Base-by-base conservation (phyloP, 78 protist genomes). In the Dictyostelium citrinum region DNA sequence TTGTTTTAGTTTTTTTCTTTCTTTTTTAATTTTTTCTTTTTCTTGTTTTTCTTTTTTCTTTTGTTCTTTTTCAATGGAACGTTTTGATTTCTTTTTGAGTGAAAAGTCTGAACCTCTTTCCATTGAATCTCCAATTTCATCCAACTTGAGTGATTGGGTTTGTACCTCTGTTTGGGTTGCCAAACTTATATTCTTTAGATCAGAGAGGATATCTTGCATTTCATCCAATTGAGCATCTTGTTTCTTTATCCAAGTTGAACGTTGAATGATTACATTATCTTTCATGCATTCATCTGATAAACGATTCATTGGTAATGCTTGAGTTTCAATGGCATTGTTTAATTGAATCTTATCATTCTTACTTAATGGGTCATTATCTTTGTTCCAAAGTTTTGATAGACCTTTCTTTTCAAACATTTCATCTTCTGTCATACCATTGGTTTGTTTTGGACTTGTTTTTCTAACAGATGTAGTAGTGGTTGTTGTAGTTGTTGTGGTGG, bases 201-300 rank as follows among this genome's bases (percentile, higher is more conserved):
- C 93, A 7, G 37, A 14, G 2, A 88, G 80, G 24, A 88, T 76
- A 35, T 60, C 55, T n/a, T 29, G 12, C 93, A 88, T 88, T 68
- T 88, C 93, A 45, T 88, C 93, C 35, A 88, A 24, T n/a, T 88
- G 84, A 11, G 24, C 70, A 33, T 88, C 93, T 29, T 88, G 84
- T 45, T 12, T 16, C 70, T 88, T 24, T 24, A 88, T 35, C 93
- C 93, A 88, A 9, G 22, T 29, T 9, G 93, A 67, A 17, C 55
- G 41, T 46, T 88, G 49, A 11, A 88, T 46, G 37, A 74, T 78
- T 10, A 61, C 61, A 78, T 88, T 88, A 35, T 88, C 85, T n/a
- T 76, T 33, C 7, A 88, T 14, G 49, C 81, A 83, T n/a, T 61
- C 68, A 41, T 88, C 93, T 16, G 27, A 22, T 24, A 45, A 12